These are phyloP conservation scores for Fonsecaea monophora DNA, from an alignment of 2,329 filamentous ascomycete species.

Conservation along the genomic window DNA sequence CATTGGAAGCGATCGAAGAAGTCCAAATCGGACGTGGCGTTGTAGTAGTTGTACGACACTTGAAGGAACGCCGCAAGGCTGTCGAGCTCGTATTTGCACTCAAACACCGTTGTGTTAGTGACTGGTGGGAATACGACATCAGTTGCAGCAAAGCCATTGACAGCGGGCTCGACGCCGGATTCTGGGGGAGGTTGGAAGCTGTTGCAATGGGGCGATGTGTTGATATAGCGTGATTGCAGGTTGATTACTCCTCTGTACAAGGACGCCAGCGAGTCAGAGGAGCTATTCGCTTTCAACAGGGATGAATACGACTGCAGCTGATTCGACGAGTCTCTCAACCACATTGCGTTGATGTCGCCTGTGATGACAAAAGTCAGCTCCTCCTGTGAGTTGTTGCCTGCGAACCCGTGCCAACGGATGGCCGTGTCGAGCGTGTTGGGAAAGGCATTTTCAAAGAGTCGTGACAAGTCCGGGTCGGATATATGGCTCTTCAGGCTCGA, in stretches of 20 bases:
- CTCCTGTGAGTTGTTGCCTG: slow-evolving; percentile 75
- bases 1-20: slow-evolving; percentile 77
- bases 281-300: slow-evolving; percentile 79
- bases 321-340: slow-evolving; percentile 88
- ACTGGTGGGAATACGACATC: slow-evolving; percentile 86
- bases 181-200: slow-evolving; percentile 94
- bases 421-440: slow-evolving; percentile 92
- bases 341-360: slow-evolving; percentile 90
- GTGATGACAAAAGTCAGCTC: slow-evolving; percentile 92
- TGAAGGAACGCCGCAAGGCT: slow-evolving; percentile 90
- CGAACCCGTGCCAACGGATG: slow-evolving; percentile 81
- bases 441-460: slow-evolving; percentile 93
- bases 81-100: slow-evolving; percentile 99
- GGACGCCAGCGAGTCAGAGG: slow-evolving; percentile 63
- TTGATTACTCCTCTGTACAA: slow-evolving; percentile 93
- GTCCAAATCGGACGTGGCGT: slow-evolving; percentile 75
- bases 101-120: slow-evolving; percentile 84
- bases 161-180: slow-evolving; percentile 69
- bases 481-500: slow-evolving; percentile 60
- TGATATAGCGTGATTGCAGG: slow-evolving; percentile 92
- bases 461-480: slow-evolving; percentile 84
- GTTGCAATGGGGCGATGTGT: slow-evolving; percentile 84
- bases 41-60: slow-evolving; percentile 77
- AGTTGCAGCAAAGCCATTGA: slow-evolving; percentile 72
- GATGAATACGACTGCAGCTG: slow-evolving; percentile 88